Evolutionary conservation across 805 yeast species (phyloP).

Genomic region (Spathaspora boniae): DNA sequence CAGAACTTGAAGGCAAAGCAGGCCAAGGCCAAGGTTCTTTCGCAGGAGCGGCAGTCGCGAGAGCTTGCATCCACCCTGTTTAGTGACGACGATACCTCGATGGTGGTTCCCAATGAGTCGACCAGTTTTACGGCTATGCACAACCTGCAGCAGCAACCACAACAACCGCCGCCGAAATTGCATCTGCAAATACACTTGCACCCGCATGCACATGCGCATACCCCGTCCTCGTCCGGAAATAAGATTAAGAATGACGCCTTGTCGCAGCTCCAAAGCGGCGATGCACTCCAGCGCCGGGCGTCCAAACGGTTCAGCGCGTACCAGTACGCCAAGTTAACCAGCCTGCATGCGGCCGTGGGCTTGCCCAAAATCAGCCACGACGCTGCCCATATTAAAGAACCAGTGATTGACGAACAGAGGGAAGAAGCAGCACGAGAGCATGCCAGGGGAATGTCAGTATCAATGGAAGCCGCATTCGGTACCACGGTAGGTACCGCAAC

Average conservation of each 20-base stretch:
- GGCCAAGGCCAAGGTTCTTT: constrained; percentile 41
- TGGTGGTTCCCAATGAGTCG: too few species aligned
- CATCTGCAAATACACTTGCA: neutral
- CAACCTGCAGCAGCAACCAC: neutral
- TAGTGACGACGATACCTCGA: too few species aligned
- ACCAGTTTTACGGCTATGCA: too few species aligned
- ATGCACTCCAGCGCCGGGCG: constrained; percentile 85
- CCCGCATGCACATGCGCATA: neutral
- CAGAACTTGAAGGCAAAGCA: constrained; percentile 82
- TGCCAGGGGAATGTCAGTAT: neutral
- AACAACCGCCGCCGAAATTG: neutral
- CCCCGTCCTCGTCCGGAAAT: neutral
- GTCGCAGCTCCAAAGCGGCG: constrained; percentile 74
- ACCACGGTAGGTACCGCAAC: neutral
- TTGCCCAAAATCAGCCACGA: constrained; percentile 2
- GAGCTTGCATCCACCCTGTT: too few species aligned
- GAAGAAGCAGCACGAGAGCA: neutral
- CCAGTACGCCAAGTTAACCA: constrained; percentile 75
- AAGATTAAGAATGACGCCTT: constrained; percentile 53
- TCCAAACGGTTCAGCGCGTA: constrained; percentile 92
- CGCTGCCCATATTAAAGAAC: constrained; percentile 1
- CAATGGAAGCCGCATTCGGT: constrained; percentile 7
- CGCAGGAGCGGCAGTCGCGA: too few species aligned
- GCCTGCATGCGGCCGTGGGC: constrained; percentile 14
- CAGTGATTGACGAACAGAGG: constrained; percentile 1